phyloP scores from a whole-genome alignment of 257 asterid genomes.

The Przewalskia tangutica region DNA sequence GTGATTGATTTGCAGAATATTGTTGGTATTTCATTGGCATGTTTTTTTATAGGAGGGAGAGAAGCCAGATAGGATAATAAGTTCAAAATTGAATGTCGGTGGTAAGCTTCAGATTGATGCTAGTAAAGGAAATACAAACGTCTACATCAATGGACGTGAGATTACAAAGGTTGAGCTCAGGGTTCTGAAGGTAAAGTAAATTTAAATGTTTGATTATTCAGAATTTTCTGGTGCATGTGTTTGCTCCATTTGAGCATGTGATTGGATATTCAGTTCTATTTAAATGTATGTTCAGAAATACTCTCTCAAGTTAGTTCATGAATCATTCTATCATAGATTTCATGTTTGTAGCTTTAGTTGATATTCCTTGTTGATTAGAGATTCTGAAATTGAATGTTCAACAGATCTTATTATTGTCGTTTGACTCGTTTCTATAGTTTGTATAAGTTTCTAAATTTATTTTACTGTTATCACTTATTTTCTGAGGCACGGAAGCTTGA shows the following conservation, averaged over 20 bases:
- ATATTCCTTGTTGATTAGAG: background rate
- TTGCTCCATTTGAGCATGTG: background rate
- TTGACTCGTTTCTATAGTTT: background rate
- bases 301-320: background rate
- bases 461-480: background rate
- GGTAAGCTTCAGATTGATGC: conserved; percentile 57
- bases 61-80: conserved; percentile 47
- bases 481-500: background rate
- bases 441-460: background rate
- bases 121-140: conserved; percentile 52
- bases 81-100: conserved; percentile 47
- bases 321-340: background rate
- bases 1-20: too few relatives aligned
- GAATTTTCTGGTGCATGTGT: background rate
- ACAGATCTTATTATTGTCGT: background rate
- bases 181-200: conserved; percentile 44
- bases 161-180: conserved; percentile 59
- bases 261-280: background rate
- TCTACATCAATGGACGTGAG: conserved; percentile 65
- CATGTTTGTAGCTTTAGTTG: background rate
- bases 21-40: background rate
- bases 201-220: background rate
- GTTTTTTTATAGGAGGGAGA: conserved; percentile 46
- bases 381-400: background rate
- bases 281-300: background rate